A percentile compares a stretch with the other conserved stretches of the same genome.
Evolutionary conservation across 2,329 filamentous ascomycete species (phyloP).

Genomic region (Fusarium napiforme): DNA sequence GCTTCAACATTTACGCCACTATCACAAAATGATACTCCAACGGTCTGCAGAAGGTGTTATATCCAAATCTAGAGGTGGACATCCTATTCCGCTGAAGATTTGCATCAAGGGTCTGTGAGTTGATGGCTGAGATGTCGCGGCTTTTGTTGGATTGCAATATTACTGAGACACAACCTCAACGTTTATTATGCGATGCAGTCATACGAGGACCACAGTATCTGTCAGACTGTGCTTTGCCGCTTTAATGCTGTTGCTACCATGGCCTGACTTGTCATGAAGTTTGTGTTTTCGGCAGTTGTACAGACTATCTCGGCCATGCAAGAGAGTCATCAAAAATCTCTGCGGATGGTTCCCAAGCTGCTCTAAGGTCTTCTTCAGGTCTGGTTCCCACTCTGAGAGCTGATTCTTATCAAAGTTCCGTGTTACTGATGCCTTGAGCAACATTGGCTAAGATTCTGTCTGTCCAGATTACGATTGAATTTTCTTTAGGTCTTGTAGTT

Average conservation of each 20-base stretch:
- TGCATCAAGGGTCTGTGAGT: rapidly evolving
- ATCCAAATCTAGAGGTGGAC: too few relatives aligned
- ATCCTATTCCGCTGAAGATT: too few relatives aligned
- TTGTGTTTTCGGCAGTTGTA: background rate
- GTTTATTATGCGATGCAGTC: background rate
- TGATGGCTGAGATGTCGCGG: background rate
- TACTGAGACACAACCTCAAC: background rate
- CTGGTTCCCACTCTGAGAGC: background rate
- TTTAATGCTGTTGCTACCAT: rapidly evolving
- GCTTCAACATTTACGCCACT: background rate
- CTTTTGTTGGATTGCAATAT: background rate
- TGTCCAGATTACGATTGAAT: rapidly evolving
- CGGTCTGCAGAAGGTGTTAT: too few relatives aligned
- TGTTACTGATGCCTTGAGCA: background rate
- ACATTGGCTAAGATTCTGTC: background rate
- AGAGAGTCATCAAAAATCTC: background rate
- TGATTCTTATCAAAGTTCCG: background rate
- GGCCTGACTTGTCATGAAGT: background rate
- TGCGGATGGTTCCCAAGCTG: rapidly evolving
- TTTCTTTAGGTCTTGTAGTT: background rate
- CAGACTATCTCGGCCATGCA: background rate
- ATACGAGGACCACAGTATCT: background rate
- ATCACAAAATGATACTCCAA: background rate
- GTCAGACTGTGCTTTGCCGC: background rate
- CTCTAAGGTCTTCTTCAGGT: background rate